phyloP scores from a whole-genome alignment of 352 stramenopile species.

The Phytophthora constricta region DNA sequence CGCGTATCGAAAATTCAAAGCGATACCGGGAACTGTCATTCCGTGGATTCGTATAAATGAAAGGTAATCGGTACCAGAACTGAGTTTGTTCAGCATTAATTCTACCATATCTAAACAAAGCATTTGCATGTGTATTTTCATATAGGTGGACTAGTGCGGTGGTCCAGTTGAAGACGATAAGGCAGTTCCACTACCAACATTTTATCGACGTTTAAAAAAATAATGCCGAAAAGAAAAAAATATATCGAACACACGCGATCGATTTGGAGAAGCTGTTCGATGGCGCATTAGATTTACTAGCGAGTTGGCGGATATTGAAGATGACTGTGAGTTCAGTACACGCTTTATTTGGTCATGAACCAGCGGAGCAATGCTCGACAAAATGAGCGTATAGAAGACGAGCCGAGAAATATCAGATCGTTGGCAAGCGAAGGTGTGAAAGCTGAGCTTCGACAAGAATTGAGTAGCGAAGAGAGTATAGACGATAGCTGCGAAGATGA shows the following conservation, averaged over 20 bases:
- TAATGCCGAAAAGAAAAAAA: not conserved
- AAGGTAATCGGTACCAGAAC: not conserved
- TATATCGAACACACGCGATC: not conserved
- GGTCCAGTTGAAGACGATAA: not conserved
- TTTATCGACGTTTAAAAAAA: not conserved
- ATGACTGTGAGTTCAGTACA: not conserved
- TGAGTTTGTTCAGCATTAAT: not conserved
- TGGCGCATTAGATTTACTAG: not conserved
- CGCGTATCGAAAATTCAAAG: constrained; percentile 10
- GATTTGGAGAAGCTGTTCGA: not conserved
- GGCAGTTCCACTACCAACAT: not conserved
- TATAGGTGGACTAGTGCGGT: not conserved
- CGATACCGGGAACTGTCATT: not conserved
- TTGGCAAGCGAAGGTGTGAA: not conserved
- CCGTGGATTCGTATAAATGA: not conserved
- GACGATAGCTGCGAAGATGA: too few species aligned
- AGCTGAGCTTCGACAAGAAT: too few species aligned
- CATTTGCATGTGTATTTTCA: not conserved
- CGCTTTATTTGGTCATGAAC: not conserved
- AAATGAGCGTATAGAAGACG: not conserved
- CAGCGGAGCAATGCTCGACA: not conserved
- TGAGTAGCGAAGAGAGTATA: too few species aligned
- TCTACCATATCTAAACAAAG: too few species aligned
- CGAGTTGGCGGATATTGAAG: constrained; percentile 1
- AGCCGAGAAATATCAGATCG: too few species aligned